Evolutionary conservation across 78 protist genomes (phyloP).

Genomic region (Dictyostelium brefeldianum): DNA sequence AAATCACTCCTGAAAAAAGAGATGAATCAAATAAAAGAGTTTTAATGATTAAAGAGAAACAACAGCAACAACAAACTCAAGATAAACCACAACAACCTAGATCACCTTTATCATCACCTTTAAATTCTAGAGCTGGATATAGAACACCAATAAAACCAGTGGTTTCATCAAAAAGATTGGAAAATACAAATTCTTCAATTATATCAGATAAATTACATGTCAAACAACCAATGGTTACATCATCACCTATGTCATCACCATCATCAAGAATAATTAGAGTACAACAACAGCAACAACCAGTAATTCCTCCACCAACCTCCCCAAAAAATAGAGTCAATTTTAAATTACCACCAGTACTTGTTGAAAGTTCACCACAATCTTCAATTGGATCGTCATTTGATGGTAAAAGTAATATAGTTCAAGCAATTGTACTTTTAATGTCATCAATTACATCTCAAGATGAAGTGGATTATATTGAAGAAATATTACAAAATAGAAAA

Average conservation of each 20-base stretch:
- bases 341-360: slow-evolving; percentile 3
- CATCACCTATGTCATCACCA: not conserved
- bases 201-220: too few species aligned
- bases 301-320: not conserved
- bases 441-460: not conserved
- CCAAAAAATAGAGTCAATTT: not conserved
- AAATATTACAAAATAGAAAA: not conserved
- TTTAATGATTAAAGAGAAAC: not conserved
- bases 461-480: not conserved
- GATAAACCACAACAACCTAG: too few species aligned
- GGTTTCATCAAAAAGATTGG: not conserved
- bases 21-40: not conserved
- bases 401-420: not conserved
- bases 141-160: not conserved
- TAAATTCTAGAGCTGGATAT: not conserved
- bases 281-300: not conserved
- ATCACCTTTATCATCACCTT: not conserved
- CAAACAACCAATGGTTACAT: not conserved
- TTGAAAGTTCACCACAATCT: not conserved
- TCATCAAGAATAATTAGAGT: not conserved
- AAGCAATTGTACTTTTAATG: not conserved
- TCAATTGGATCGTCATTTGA: not conserved
- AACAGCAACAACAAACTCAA: not conserved
- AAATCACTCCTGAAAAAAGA: not conserved
- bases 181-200: not conserved